Conservation (phyloP, 2,329 filamentous ascomycete genomes). For the Neoscytalidium dimidiatum region DNA sequence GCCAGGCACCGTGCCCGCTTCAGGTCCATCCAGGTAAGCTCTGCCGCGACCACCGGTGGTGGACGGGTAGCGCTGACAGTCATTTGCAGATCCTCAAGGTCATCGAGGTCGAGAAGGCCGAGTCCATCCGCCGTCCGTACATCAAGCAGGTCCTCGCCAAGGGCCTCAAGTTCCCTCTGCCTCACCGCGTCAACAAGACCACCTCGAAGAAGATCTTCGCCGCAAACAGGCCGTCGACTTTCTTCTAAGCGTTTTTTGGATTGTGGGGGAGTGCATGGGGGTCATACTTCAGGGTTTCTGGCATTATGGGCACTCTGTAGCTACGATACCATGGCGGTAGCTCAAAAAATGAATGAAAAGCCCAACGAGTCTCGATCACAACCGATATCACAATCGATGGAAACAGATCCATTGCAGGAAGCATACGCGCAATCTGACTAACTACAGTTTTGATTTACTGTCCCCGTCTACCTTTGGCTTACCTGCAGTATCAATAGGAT, state of each 20-base stretch:
- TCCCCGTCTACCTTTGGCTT: slow-evolving; percentile 36
- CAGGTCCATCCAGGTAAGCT: slow-evolving; percentile 94
- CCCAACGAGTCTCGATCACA: slow-evolving; percentile 26
- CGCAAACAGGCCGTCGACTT: slow-evolving; percentile 91
- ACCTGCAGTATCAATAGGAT: slow-evolving; percentile 51
- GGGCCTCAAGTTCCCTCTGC: slow-evolving; percentile 96
- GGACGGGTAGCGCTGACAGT: neutral
- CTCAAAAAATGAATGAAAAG: slow-evolving; percentile 46
- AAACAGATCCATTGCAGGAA: neutral
- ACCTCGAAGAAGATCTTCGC: slow-evolving; percentile 88
- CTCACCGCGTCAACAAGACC: slow-evolving; percentile 88
- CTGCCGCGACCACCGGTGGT: neutral
- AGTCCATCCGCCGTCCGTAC: slow-evolving; percentile 96
- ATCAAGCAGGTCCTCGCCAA: slow-evolving; percentile 98
- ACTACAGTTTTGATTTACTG: slow-evolving; percentile 7
- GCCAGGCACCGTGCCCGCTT: slow-evolving; percentile 98
- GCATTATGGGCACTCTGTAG: slow-evolving; percentile 42
- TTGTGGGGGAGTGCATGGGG: slow-evolving; percentile 40
- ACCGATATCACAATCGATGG: neutral
- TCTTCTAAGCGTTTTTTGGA: slow-evolving; percentile 72
- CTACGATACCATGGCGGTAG: slow-evolving; percentile 28
- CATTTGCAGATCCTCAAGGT: slow-evolving; percentile 86
- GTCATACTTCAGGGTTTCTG: slow-evolving; percentile 32
- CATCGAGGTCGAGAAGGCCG: slow-evolving; percentile 87
- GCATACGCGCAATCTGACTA: neutral